These are phyloP conservation scores for Populus pruinosa DNA, from an alignment of 345 rosid genomes.

Conservation along the genomic window DNA sequence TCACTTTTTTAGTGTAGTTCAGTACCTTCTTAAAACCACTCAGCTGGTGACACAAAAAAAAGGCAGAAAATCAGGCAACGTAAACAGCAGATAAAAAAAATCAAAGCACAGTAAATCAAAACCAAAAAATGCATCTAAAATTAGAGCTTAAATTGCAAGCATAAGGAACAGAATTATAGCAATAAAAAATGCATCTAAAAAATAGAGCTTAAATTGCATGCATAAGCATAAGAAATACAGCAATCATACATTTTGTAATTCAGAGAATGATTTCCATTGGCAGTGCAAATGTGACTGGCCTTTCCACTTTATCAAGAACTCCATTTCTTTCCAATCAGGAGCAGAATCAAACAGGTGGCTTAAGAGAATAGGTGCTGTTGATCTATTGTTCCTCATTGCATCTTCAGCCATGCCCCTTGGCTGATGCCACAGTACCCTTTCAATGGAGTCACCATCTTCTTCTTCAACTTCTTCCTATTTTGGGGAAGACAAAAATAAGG, in stretches of 20 bases:
- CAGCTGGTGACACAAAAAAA: constrained; percentile 54
- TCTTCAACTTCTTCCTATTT: constrained; percentile 90
- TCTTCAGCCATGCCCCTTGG: constrained; percentile 81
- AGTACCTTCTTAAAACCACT: constrained; percentile 94
- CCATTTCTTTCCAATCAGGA: constrained; percentile 87
- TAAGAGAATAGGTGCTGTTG: constrained; percentile 64
- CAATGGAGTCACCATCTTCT: constrained; percentile 92
- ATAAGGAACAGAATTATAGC: not conserved
- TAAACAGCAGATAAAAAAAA: constrained; percentile 7
- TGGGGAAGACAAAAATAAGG: not conserved
- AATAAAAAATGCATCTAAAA: constrained; percentile 8
- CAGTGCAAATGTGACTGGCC: constrained; percentile 99
- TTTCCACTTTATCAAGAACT: constrained; percentile 96
- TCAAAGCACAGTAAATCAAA: not conserved
- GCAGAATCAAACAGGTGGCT: constrained; percentile 73
- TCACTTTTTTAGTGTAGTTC: constrained; percentile 86
- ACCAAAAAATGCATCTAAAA: not conserved
- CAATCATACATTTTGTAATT: constrained; percentile 78
- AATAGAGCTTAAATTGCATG: not conserved
- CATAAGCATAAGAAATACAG: not conserved
- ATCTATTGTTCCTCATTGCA: constrained; percentile 51
- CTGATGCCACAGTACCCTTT: constrained; percentile 98
- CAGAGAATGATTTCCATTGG: constrained; percentile 82
- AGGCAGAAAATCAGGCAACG: not conserved
- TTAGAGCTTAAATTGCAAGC: not conserved